These are phyloP conservation scores for Neocallimastix lanati DNA, from an alignment of 192 early-diverging fungal genomes.

Conservation along the genomic window DNA sequence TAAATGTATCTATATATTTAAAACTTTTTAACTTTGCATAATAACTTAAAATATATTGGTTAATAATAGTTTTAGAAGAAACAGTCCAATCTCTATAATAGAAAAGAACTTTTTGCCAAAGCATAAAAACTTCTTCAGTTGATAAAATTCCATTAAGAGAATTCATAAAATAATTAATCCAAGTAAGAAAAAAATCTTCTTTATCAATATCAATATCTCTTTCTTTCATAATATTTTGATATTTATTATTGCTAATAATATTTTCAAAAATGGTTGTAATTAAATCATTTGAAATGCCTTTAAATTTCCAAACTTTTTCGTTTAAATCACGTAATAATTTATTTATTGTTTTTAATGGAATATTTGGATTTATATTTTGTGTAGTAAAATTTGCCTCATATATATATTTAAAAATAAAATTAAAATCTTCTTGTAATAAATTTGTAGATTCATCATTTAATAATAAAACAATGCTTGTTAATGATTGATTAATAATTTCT, in stretches of 20 bases:
- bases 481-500: background rate
- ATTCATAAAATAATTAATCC: background rate
- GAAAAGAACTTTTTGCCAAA: background rate
- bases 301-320: background rate
- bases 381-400: no score
- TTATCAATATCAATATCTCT: background rate
- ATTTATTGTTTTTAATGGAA: background rate
- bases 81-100: background rate
- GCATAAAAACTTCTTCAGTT: background rate
- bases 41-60: background rate
- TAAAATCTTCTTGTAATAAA: no score
- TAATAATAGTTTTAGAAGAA: background rate
- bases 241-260: background rate
- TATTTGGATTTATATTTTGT: background rate
- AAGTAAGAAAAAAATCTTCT: background rate
- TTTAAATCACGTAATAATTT: background rate
- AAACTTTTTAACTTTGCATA: background rate
- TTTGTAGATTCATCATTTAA: background rate
- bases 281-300: background rate
- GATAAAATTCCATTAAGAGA: background rate
- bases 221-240: background rate
- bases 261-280: background rate
- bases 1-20: background rate
- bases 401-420: no score
- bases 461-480: background rate